Base-by-base conservation (phyloP, 2,329 filamentous ascomycete genomes). In the Lachnum nothofagi region DNA sequence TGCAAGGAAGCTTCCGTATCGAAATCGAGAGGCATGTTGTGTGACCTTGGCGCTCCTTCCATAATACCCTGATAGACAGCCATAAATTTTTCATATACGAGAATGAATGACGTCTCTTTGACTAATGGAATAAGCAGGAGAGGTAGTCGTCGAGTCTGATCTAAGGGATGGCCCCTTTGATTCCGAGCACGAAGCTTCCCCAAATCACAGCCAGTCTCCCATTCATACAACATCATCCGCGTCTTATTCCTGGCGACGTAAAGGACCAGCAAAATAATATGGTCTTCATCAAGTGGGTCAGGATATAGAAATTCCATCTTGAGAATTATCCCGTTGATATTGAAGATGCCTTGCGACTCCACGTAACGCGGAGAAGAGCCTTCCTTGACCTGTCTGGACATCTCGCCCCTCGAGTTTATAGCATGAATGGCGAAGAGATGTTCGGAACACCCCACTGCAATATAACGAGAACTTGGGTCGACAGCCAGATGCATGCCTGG, bases 261-360 rank as follows among this genome's bases (percentile, higher is more conserved):
- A 16, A 85, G 75, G 35, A 95, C 70, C 9, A 95, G 71, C 3
- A 97, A 74, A n/a, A 94, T 83, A 37, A 94, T 79, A 58, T 83
- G 82, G 46, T 83, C 74, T 8, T 80, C 75, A 52, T 91, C 83
- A 45, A 80, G 76, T 0, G 77, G 68, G 8, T 76, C 75, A 6
- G 90, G 87, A 51, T 86, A 81, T 2, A 98, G 74, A 56, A 97
- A 98, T 19, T 90, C 86, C 74, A 96, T 83, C 58, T 88, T 86
- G 59, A 91, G 75, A 47, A 97, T 88, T n/a, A 83, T 74, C 1
- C 88, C 90, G 6, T 82, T 77, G 6, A 89, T 72, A 9, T 52
- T 46, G 17, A 63, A 24, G 4, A 58, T 52, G 33, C 39, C 51
- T 40, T 64, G 55, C 0, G 65, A 67, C 51, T 74, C 74, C 48